A percentile compares a stretch with the other conserved stretches of the same genome.
Conservation (phyloP, 116 monocot genomes). For the Zostera marina region DNA sequence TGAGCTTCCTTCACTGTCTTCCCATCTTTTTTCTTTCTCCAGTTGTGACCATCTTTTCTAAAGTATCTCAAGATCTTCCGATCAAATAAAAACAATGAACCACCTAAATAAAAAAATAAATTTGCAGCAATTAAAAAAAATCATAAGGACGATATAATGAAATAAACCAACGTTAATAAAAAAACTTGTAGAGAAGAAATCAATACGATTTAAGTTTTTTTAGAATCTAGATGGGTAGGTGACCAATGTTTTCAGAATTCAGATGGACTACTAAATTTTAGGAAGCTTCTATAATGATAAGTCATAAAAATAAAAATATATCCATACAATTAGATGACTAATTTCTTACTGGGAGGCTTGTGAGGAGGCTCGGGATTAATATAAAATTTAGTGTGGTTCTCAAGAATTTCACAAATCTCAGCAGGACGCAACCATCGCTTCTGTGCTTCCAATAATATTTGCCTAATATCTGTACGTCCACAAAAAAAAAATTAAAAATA, state of each 20-base stretch:
- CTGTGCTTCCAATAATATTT: conserved; percentile 53
- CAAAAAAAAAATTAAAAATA: background rate
- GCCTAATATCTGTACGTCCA: conserved; percentile 41
- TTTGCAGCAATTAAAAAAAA: background rate
- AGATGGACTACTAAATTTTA: background rate
- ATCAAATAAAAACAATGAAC: conserved; percentile 61
- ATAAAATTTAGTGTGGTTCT: conserved; percentile 38
- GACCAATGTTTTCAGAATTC: background rate
- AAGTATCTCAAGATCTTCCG: conserved; percentile 71
- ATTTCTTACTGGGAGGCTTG: conserved; percentile 42
- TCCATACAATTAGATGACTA: background rate
- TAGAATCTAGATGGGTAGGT: no score
- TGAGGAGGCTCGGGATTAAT: conserved; percentile 60
- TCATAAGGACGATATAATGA: background rate
- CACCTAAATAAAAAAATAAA: conserved; percentile 23
- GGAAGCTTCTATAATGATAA: background rate
- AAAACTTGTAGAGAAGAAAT: background rate
- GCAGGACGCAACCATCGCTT: conserved; percentile 56
- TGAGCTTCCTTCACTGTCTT: conserved; percentile 84
- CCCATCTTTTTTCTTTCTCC: conserved; percentile 76
- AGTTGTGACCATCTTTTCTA: conserved; percentile 65
- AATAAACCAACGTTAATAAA: background rate
- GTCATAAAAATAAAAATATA: background rate
- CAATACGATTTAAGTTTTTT: background rate
- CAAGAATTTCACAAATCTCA: conserved; percentile 71